Evolutionary conservation across 441 rosid species (phyloP).

Genomic region (Gossypium gossypioides): DNA sequence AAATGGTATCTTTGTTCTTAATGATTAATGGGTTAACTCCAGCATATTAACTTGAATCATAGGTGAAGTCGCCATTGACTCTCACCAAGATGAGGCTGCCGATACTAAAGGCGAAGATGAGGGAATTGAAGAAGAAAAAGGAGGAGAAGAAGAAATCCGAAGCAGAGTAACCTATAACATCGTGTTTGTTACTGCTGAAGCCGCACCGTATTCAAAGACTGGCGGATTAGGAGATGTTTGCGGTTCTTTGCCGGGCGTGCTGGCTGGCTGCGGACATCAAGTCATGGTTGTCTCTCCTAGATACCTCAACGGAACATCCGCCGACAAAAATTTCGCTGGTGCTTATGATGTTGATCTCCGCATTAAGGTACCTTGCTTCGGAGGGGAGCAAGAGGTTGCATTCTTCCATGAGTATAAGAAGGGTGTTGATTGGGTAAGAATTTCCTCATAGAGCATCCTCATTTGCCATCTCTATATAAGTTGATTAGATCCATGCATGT

Average conservation of each 20-base stretch:
- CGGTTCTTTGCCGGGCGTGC: slow-evolving; percentile 78
- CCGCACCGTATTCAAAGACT: slow-evolving; percentile 89
- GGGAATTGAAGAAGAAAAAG: slow-evolving; percentile 21
- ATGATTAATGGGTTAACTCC: slow-evolving; percentile 9
- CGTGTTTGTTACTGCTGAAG: slow-evolving; percentile 83
- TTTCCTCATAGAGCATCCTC: not conserved
- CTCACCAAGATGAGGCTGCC: slow-evolving; percentile 13
- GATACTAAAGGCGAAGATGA: slow-evolving; percentile 18
- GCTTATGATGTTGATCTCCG: slow-evolving; percentile 36
- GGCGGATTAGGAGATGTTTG: slow-evolving; percentile 96
- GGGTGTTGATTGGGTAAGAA: slow-evolving; percentile 86
- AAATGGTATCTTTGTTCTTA: not conserved
- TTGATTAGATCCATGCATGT: not conserved
- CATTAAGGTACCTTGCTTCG: slow-evolving; percentile 57
- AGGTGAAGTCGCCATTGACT: slow-evolving; percentile 26
- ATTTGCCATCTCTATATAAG: too few relatives aligned
- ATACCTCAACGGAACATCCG: slow-evolving; percentile 52
- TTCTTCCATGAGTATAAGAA: slow-evolving; percentile 77
- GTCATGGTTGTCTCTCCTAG: slow-evolving; percentile 90
- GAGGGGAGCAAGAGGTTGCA: slow-evolving; percentile 63
- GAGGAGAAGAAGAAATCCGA: slow-evolving; percentile 19
- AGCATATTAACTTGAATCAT: slow-evolving; percentile 8
- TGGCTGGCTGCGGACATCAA: slow-evolving; percentile 80
- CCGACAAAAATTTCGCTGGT: slow-evolving; percentile 37
- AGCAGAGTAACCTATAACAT: slow-evolving; percentile 36